These are phyloP conservation scores for Coemansia sp. DNA, from an alignment of 192 early-diverging fungal species.

Conservation along the genomic window DNA sequence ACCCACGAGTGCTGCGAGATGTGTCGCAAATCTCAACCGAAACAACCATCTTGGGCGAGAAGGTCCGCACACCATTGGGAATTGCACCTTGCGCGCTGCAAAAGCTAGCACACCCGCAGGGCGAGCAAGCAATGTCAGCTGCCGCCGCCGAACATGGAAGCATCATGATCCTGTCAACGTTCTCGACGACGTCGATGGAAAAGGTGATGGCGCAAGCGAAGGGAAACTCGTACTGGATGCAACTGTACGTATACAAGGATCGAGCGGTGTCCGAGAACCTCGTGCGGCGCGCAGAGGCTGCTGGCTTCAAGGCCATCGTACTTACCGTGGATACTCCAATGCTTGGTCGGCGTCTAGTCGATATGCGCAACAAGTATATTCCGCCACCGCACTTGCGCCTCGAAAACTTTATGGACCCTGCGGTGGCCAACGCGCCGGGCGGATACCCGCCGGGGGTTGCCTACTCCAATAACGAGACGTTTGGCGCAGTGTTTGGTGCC, in stretches of 20 bases:
- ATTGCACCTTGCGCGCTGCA: slow-evolving; percentile 80
- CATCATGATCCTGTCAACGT: slow-evolving; percentile 63
- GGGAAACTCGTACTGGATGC: slow-evolving; percentile 63
- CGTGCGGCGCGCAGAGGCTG: slow-evolving; percentile 68
- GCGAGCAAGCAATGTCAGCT: slow-evolving; percentile 66
- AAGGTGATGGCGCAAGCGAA: slow-evolving; percentile 58
- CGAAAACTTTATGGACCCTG: slow-evolving; percentile 61
- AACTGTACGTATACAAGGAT: slow-evolving; percentile 82
- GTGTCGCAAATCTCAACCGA: slow-evolving; percentile 64
- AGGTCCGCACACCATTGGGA: slow-evolving; percentile 64
- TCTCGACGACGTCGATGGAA: slow-evolving; percentile 64
- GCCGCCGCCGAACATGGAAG: slow-evolving; percentile 51
- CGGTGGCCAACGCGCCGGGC: slow-evolving; percentile 13
- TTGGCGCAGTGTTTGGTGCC: slow-evolving; percentile 49
- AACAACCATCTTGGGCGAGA: slow-evolving; percentile 64
- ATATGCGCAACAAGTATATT: slow-evolving; percentile 60
- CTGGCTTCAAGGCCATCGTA: slow-evolving; percentile 71
- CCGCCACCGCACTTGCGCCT: slow-evolving; percentile 63
- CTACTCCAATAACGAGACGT: slow-evolving; percentile 33
- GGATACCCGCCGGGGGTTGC: slow-evolving; percentile 12
- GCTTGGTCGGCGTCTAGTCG: slow-evolving; percentile 59
- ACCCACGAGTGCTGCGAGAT: slow-evolving; percentile 72
- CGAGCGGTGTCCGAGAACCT: slow-evolving; percentile 63
- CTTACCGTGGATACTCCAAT: slow-evolving; percentile 62
- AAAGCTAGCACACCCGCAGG: slow-evolving; percentile 65